Evolutionary conservation across 768 basidiomycete genomes (phyloP).

Genomic region (Russula ochroleuca): DNA sequence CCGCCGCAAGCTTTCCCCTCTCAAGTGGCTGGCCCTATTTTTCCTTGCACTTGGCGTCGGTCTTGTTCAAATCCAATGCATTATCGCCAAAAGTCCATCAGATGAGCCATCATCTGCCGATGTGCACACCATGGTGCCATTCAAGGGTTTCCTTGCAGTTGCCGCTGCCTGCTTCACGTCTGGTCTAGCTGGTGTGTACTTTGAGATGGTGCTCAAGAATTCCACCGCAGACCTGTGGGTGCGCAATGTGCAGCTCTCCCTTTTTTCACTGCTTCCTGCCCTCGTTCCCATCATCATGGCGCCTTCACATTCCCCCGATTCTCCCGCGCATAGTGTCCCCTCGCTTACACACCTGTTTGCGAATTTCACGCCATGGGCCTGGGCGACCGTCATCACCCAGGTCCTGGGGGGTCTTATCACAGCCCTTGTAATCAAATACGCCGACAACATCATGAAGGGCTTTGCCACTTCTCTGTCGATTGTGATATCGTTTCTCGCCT

Average conservation of each 20-base stretch:
- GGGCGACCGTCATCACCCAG: constrained; percentile 84
- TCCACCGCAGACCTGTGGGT: constrained; percentile 91
- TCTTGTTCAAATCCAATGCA: constrained; percentile 55
- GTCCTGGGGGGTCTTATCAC: constrained; percentile 91
- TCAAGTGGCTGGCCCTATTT: constrained; percentile 82
- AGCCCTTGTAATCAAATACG: constrained; percentile 91
- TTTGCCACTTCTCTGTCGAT: constrained; percentile 95
- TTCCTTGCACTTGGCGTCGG: constrained; percentile 86
- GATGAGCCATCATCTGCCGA: constrained; percentile 13
- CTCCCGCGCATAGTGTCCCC: constrained; percentile 33
- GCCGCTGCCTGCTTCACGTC: constrained; percentile 90
- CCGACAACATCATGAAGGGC: constrained; percentile 88
- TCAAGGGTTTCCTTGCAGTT: constrained; percentile 88
- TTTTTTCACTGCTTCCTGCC: constrained; percentile 91
- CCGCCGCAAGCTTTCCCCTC: constrained; percentile 63
- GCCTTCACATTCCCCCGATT: constrained; percentile 34
- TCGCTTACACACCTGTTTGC: constrained; percentile 57
- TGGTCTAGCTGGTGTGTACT: constrained; percentile 95
- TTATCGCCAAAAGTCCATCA: constrained; percentile 27
- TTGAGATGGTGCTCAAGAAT: constrained; percentile 95
- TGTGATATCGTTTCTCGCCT: constrained; percentile 90
- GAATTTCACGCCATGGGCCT: constrained; percentile 89
- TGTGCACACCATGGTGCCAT: constrained; percentile 63
- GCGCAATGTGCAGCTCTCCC: constrained; percentile 91
- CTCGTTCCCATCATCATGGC: constrained; percentile 67